These are phyloP conservation scores for Elaeis oleifera DNA, from an alignment of 202 grass and related monocot genomes.

Conservation along the genomic window DNA sequence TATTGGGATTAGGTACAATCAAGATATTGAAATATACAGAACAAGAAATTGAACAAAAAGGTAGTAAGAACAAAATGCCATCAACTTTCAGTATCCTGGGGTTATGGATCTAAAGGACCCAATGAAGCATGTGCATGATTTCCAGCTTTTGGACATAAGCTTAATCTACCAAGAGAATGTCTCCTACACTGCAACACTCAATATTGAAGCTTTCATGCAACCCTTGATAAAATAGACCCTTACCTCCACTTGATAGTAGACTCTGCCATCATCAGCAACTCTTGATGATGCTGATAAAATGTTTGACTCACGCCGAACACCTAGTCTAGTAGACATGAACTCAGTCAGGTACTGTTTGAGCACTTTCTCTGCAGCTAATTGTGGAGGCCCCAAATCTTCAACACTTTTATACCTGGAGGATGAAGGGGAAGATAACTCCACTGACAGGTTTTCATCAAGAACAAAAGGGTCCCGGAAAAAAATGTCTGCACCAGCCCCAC, in stretches of 20 bases:
- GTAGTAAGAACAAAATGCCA: too few relatives aligned
- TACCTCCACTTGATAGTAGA: conserved; percentile 90
- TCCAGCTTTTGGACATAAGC: too few relatives aligned
- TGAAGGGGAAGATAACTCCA: conserved; percentile 82
- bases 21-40: too few relatives aligned
- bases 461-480: conserved; percentile 63
- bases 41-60: too few relatives aligned
- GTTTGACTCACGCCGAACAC: conserved; percentile 57
- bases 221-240: not conserved
- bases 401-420: conserved; percentile 48
- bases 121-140: too few relatives aligned
- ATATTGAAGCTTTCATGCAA: not conserved
- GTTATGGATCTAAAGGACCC: too few relatives aligned
- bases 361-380: conserved; percentile 54
- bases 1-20: too few relatives aligned
- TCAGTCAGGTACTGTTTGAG: conserved; percentile 74
- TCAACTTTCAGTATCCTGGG: too few relatives aligned
- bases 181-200: too few relatives aligned
- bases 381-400: conserved; percentile 56
- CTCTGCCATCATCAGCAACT: conserved; percentile 50
- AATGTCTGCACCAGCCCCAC: conserved; percentile 60
- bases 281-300: conserved; percentile 48
- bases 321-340: conserved; percentile 77
- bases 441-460: conserved; percentile 71
- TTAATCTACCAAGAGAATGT: too few relatives aligned